Evolutionary conservation across 257 asterid species (phyloP).

Genomic region (Fraxinus pennsylvanica): DNA sequence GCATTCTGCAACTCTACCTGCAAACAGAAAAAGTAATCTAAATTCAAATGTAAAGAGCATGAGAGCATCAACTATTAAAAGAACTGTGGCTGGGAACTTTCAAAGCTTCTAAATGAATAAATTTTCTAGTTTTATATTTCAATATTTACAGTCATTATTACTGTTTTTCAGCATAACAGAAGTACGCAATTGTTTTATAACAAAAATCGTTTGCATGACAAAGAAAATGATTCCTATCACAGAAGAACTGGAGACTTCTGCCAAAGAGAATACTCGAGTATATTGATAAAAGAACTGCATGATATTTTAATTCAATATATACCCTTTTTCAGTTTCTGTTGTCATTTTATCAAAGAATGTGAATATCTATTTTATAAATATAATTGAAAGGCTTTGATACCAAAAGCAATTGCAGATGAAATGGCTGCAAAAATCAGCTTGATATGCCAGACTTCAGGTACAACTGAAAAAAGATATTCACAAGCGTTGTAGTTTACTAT

Average conservation of each 20-base stretch:
- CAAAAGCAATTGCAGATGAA: too few relatives aligned
- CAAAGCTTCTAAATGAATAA: not conserved
- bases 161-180: not conserved
- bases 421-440: too few relatives aligned
- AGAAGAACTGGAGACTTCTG: not conserved
- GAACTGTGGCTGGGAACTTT: not conserved
- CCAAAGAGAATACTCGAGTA: too few relatives aligned
- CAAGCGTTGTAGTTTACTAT: too few relatives aligned
- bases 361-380: too few relatives aligned
- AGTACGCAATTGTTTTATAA: not conserved
- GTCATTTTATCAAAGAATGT: too few relatives aligned
- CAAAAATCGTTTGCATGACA: not conserved
- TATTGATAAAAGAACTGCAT: too few relatives aligned
- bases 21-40: not conserved
- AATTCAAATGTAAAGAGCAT: not conserved
- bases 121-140: not conserved
- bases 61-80: not conserved
- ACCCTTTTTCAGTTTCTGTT: too few relatives aligned
- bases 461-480: too few relatives aligned
- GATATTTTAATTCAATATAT: too few relatives aligned
- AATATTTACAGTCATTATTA: not conserved
- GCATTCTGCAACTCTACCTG: not conserved
- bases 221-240: not conserved
- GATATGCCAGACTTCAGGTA: too few relatives aligned
- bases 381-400: too few relatives aligned